These are phyloP conservation scores for Jasminum sambac DNA, from an alignment of 257 asterid species.

Conservation along the genomic window DNA sequence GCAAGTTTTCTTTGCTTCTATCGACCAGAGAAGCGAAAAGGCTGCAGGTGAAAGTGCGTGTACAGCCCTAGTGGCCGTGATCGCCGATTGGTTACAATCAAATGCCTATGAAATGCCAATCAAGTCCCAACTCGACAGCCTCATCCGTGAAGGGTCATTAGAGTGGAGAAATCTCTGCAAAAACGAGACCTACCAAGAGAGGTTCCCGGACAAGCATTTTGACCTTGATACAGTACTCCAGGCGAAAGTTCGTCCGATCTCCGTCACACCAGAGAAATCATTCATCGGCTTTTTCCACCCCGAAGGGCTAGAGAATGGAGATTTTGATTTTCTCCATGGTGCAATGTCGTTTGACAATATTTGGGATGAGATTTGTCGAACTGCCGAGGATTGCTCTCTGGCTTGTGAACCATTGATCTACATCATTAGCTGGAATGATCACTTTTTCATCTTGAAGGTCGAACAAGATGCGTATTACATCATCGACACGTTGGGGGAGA, in stretches of 20 bases:
- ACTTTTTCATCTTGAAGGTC: slow-evolving; percentile 69
- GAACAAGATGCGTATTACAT: slow-evolving; percentile 68
- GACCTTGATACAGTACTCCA: slow-evolving; percentile 78
- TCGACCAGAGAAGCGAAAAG: slow-evolving; percentile 79
- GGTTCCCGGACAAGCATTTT: slow-evolving; percentile 84
- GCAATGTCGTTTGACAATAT: slow-evolving; percentile 85
- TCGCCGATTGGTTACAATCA: slow-evolving; percentile 73
- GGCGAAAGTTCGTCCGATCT: slow-evolving; percentile 62
- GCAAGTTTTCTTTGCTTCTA: slow-evolving; percentile 75
- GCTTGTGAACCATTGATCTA: slow-evolving; percentile 38
- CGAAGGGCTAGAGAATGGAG: slow-evolving; percentile 56
- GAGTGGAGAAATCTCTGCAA: slow-evolving; percentile 91
- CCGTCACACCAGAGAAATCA: slow-evolving; percentile 63
- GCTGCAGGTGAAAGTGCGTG: slow-evolving; percentile 94
- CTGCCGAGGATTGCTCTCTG: slow-evolving; percentile 22
- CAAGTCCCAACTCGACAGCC: slow-evolving; percentile 77
- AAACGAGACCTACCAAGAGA: slow-evolving; percentile 46
- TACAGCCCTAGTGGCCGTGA: slow-evolving; percentile 79
- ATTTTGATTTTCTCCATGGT: slow-evolving; percentile 60
- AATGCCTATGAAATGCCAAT: slow-evolving; percentile 60
- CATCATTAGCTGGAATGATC: slow-evolving; percentile 88
- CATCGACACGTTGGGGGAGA: slow-evolving; percentile 83
- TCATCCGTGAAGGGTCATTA: slow-evolving; percentile 80
- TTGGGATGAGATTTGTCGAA: slow-evolving; percentile 68
- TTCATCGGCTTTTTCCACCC: slow-evolving; percentile 80